Percentiles rank a stretch among this genome's conserved stretches.
phyloP scores from a whole-genome alignment of 169 alveolate species.

The Babesia divergens region DNA sequence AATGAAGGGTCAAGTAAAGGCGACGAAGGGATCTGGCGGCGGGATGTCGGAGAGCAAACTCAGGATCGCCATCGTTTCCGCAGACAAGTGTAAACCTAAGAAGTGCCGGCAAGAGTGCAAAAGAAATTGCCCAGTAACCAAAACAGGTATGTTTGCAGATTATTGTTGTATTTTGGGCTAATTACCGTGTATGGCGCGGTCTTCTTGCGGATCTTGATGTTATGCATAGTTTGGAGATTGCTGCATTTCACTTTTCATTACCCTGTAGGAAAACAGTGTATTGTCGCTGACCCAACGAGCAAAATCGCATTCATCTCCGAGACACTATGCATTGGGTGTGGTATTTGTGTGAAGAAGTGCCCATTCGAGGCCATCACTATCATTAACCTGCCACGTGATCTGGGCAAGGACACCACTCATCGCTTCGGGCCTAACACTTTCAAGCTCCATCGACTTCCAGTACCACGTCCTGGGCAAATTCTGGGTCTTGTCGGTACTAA shows the following conservation, averaged over 20 bases:
- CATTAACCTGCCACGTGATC: slow-evolving; percentile 97
- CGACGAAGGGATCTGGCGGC: slow-evolving; percentile 50
- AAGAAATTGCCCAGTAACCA: slow-evolving; percentile 74
- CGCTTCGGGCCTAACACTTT: slow-evolving; percentile 98
- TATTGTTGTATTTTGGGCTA: no score
- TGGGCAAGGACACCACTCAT: slow-evolving; percentile 87
- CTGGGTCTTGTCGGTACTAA: slow-evolving; percentile 88
- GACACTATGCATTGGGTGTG: slow-evolving; percentile 98
- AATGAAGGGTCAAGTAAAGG: slow-evolving; percentile 66
- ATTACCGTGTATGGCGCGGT: no score
- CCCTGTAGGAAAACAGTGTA: slow-evolving; percentile 92
- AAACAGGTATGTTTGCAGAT: slow-evolving; percentile 38
- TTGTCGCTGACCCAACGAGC: slow-evolving; percentile 93
- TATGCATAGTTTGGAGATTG: no score
- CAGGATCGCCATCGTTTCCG: slow-evolving; percentile 96
- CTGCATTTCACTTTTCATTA: slow-evolving; percentile 84
- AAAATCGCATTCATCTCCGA: slow-evolving; percentile 95
- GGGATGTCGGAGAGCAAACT: slow-evolving; percentile 87
- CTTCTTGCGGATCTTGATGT: no score
- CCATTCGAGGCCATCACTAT: slow-evolving; percentile 98
- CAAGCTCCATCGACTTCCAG: slow-evolving; percentile 98
- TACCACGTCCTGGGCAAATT: slow-evolving; percentile 97
- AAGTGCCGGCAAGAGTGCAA: slow-evolving; percentile 96
- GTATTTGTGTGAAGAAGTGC: slow-evolving; percentile 98
- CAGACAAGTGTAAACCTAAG: slow-evolving; percentile 98